These are phyloP conservation scores for Samsoniella hepiali DNA, from an alignment of 2,329 filamentous ascomycete species.

Conservation along the genomic window DNA sequence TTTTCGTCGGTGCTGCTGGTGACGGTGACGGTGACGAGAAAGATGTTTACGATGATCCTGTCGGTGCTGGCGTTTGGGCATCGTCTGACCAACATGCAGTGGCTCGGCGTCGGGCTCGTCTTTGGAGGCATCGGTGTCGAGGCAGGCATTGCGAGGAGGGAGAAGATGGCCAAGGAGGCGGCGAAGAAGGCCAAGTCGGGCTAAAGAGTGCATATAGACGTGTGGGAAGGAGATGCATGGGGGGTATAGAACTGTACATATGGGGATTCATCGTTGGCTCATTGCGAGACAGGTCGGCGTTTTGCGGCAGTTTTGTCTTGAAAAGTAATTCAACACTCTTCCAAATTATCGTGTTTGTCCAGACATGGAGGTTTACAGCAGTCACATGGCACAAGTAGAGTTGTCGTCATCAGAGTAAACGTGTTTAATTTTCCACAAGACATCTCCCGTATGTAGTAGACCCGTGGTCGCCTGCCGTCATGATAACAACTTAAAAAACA, in stretches of 20 bases:
- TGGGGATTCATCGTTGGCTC: not conserved
- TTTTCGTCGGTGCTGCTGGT: conserved; percentile 92
- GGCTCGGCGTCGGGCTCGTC: conserved; percentile 86
- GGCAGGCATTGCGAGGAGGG: conserved; percentile 72
- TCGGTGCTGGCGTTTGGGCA: conserved; percentile 95
- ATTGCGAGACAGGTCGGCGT: too few species aligned
- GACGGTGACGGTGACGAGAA: conserved; percentile 93
- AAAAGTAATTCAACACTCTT: too few species aligned
- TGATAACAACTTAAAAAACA: conserved; percentile 18
- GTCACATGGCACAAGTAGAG: too few species aligned
- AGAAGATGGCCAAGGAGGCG: conserved; percentile 78
- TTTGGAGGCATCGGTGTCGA: conserved; percentile 95
- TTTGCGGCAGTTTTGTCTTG: too few species aligned
- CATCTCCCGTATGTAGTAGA: too few species aligned
- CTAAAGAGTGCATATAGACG: not conserved
- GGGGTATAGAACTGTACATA: not conserved
- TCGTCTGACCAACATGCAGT: conserved; percentile 80
- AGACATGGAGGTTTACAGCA: too few species aligned
- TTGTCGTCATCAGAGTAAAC: not conserved
- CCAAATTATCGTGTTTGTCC: too few species aligned
- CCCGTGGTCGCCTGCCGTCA: not conserved
- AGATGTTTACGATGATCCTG: conserved; percentile 99
- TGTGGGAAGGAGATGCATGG: not conserved
- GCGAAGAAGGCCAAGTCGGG: conserved; percentile 49
- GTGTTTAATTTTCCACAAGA: not conserved